Percentiles rank a stretch among this genome's conserved stretches.
Evolutionary conservation across 768 basidiomycete genomes (phyloP).

Genomic region (Kwoniella sp.): DNA sequence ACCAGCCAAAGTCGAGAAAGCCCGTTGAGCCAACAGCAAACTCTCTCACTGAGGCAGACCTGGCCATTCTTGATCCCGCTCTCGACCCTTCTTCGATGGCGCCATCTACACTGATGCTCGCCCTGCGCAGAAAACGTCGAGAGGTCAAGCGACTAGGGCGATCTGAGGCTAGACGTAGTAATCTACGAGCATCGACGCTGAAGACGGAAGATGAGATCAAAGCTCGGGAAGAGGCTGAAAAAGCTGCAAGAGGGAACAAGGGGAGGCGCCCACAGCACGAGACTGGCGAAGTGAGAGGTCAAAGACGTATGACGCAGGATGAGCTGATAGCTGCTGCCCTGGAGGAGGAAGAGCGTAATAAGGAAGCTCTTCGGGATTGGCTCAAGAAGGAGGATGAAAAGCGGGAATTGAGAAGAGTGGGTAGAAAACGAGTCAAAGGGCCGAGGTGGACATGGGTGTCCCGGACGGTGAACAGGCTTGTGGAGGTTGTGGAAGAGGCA

Average conservation of each 20-base stretch:
- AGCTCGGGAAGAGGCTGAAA: conserved; percentile 30
- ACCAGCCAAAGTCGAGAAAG: conserved; percentile 19
- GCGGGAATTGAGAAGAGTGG: conserved; percentile 42
- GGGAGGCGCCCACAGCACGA: conserved; percentile 41
- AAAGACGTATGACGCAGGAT: conserved; percentile 44
- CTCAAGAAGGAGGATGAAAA: conserved; percentile 51
- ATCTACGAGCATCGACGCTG: conserved; percentile 43
- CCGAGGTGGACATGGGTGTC: conserved; percentile 53
- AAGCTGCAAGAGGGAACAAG: conserved; percentile 22
- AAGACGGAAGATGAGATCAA: conserved; percentile 41
- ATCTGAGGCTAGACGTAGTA: conserved; percentile 42
- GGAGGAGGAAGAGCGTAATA: conserved; percentile 52
- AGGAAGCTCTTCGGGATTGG: conserved; percentile 49
- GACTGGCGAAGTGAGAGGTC: conserved; percentile 37
- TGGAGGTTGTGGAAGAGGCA: conserved; percentile 28
- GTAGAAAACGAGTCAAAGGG: conserved; percentile 50
- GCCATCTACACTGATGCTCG: conserved; percentile 42
- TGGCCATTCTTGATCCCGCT: conserved; percentile 23
- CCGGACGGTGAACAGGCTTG: conserved; percentile 44
- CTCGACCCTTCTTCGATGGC: conserved; percentile 41
- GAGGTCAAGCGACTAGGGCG: conserved; percentile 37
- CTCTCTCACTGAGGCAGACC: neutral
- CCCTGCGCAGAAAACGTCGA: conserved; percentile 41
- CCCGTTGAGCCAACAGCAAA: conserved; percentile 8
- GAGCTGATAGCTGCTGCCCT: conserved; percentile 52